Evolutionary conservation across 805 yeast genomes (phyloP), one percentile per base, ranked within the genome.

Genomic region (Groenewaldozyma tartarivorans): DNA sequence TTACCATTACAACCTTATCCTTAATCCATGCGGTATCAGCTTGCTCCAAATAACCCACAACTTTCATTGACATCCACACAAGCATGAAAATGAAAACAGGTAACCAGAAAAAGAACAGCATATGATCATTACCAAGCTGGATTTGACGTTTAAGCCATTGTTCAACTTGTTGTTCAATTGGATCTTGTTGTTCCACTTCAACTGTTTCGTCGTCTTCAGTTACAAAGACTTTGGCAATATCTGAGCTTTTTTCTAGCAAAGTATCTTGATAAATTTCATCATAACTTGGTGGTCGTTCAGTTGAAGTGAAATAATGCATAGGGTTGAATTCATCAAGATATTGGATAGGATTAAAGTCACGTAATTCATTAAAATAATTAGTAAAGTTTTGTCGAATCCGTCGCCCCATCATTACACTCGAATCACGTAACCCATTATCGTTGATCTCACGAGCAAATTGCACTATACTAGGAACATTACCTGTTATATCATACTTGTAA

Each of bases 71-170:
- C 22, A 51, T 26, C 49, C 49, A 47, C 24, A 83, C 56, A 33
- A 51, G 29, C 33, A 53, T 49, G 24, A 58, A 49, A 17, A 79
- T 50, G 39, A 85, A 62, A 30, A 83, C 71, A 11, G 96, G 96
- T 43, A 87, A 62, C 96, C 96, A 88, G 71, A 88, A 87, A 58
- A 88, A 84, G 46, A 85, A 63, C 48, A 88, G 67, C 84, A 86
- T 81, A 54, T 75, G 80, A 61, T 88, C 96, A 53, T 85, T 81
- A 51, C 62, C 64, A 43, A 73, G 63, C 38, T 67, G 68, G 50
- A 65, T 66, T 45, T 66, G 66, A 46, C 21, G 15, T 15, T n/a
- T 11, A 18, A 38, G 29, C 35, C 15, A 4, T 21, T 38, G 18
- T 34, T 34, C 30, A n/a, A 38, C 15, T 67, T 47, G n/a, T 50